Evolutionary conservation across 1,284 basidiomycete species (phyloP).

Genomic region (Boletus smithii): DNA sequence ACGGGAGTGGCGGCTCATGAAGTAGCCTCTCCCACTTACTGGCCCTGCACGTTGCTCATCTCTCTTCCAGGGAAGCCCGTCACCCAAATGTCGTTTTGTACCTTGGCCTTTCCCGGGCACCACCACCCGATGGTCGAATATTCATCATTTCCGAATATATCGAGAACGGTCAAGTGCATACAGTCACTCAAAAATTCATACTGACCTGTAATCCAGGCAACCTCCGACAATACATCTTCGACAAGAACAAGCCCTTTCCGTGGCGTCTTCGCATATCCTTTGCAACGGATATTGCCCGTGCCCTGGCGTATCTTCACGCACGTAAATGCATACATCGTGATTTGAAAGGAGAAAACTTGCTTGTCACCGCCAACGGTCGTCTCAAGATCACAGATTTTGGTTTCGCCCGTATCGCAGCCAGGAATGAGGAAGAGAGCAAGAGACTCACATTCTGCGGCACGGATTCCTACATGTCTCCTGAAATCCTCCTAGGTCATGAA

Average conservation of each 20-base stretch:
- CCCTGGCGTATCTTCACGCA: slow-evolving; percentile 95
- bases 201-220: slow-evolving; percentile 48
- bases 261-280: slow-evolving; percentile 92
- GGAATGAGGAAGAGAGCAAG: slow-evolving; percentile 87
- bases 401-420: slow-evolving; percentile 88
- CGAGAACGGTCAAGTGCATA: slow-evolving; percentile 53
- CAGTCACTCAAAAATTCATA: neutral
- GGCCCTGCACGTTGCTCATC: slow-evolving; percentile 6
- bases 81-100: slow-evolving; percentile 95
- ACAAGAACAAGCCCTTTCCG: slow-evolving; percentile 76
- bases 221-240: slow-evolving; percentile 81
- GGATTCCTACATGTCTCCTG: slow-evolving; percentile 91
- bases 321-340: slow-evolving; percentile 86
- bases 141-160: slow-evolving; percentile 91
- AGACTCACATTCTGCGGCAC: slow-evolving; percentile 96
- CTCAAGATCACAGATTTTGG: slow-evolving; percentile 98
- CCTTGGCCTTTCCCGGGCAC: slow-evolving; percentile 88
- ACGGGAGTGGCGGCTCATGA: slow-evolving; percentile 96
- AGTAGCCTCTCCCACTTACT: slow-evolving; percentile 37
- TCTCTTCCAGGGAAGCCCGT: slow-evolving; percentile 58
- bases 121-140: slow-evolving; percentile 76
- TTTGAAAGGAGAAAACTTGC: slow-evolving; percentile 95
- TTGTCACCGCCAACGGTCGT: slow-evolving; percentile 89
- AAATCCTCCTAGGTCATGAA: slow-evolving; percentile 87
- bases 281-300: slow-evolving; percentile 90